phyloP scores from a whole-genome alignment of 2,329 filamentous ascomycete species.

The Plenodomus biglobosus region DNA sequence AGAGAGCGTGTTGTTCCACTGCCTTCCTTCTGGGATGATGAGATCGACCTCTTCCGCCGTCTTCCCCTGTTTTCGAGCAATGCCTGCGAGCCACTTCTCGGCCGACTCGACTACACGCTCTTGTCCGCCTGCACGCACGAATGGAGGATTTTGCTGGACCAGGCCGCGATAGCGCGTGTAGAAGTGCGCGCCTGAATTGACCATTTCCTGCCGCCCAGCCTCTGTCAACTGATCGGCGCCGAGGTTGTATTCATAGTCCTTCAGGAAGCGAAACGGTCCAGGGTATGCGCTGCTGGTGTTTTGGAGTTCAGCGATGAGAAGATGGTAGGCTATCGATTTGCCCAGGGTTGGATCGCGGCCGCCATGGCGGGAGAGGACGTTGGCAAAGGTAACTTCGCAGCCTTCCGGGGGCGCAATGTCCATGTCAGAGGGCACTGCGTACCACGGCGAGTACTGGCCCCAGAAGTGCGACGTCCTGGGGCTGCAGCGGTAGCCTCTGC shows the following conservation, averaged over 20 bases:
- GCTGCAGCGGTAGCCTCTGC: constrained; percentile 64
- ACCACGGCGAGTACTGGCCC: constrained; percentile 90
- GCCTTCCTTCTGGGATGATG: constrained; percentile 67
- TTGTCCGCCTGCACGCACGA: constrained; percentile 71
- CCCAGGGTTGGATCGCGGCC: constrained; percentile 74
- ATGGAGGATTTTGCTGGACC: constrained; percentile 61
- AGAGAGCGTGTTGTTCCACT: constrained; percentile 78
- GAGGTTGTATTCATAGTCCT: constrained; percentile 69
- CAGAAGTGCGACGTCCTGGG: constrained; percentile 66
- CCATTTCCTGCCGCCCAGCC: constrained; percentile 69
- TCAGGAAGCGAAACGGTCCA: constrained; percentile 68
- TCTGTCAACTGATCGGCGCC: constrained; percentile 68
- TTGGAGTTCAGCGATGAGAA: constrained; percentile 68
- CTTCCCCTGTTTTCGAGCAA: constrained; percentile 58
- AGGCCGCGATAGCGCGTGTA: constrained; percentile 71
- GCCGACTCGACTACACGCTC: constrained; percentile 74
- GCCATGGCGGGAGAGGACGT: constrained; percentile 81
- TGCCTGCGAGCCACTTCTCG: constrained; percentile 73
- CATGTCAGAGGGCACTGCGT: constrained; percentile 69
- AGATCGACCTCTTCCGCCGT: constrained; percentile 52
- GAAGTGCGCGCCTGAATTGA: constrained; percentile 75
- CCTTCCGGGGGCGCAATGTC: constrained; percentile 60
- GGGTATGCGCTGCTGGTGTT: constrained; percentile 57
- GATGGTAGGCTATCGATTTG: constrained; percentile 66
- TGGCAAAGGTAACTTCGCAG: constrained; percentile 79